A percentile compares a stretch with the other conserved stretches of the same genome.
Conservation (phyloP, 2,329 filamentous ascomycete genomes). For the Penicillium vulpinum region DNA sequence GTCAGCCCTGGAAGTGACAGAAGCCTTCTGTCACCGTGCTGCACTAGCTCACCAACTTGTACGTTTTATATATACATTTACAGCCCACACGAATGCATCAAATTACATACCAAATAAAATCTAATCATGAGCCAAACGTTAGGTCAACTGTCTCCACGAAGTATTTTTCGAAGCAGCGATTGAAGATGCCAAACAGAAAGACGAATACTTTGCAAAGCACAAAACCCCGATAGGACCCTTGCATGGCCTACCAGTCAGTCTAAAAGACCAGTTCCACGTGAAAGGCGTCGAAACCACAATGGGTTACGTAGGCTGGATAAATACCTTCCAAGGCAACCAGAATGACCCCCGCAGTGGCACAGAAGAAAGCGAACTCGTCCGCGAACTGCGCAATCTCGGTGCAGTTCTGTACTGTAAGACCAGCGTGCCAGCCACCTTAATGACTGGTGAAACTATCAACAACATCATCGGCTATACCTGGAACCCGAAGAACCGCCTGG, state of each 20-base stretch:
- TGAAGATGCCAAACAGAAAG: conserved; percentile 50
- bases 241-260: conserved; percentile 61
- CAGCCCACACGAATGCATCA: not conserved
- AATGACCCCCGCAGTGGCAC: conserved; percentile 51
- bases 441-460: conserved; percentile 62
- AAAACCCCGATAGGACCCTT: conserved; percentile 57
- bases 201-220: conserved; percentile 47
- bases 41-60: conserved; percentile 62
- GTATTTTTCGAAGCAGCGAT: conserved; percentile 57
- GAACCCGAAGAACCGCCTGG: conserved; percentile 58
- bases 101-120: not conserved
- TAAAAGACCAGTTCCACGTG: conserved; percentile 53
- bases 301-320: conserved; percentile 68
- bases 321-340: conserved; percentile 57
- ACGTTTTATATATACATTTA: conserved; percentile 9
- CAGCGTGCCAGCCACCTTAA: conserved; percentile 56
- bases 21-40: conserved; percentile 58
- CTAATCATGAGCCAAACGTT: not conserved
- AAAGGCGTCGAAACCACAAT: conserved; percentile 58
- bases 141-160: conserved; percentile 55
- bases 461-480: conserved; percentile 60
- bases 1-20: conserved; percentile 57
- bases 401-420: conserved; percentile 59
- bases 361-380: conserved; percentile 61
- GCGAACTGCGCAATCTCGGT: conserved; percentile 54